Base-by-base conservation (phyloP, 2,329 filamentous ascomycete genomes). In the Talaromyces sp. region DNA sequence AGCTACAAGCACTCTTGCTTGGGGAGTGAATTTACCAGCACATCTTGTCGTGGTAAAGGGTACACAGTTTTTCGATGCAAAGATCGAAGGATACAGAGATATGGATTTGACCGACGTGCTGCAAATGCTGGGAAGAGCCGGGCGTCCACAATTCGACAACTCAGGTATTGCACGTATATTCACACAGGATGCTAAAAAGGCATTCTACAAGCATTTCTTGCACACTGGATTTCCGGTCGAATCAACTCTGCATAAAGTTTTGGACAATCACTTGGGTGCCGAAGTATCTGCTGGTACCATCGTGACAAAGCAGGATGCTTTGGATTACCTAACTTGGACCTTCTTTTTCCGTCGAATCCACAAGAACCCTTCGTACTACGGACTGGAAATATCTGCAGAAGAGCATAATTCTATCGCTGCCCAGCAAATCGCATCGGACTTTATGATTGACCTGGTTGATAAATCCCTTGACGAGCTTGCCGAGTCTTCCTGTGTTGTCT, bases 121-220 rank as follows among this genome's bases (percentile, higher is more conserved):
- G 63, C 95, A 99, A 77, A 99, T 99, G 95, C 82, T 99, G 29
- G 95, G 95, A 67, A 89, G 95, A 76, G 95, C 95, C 13, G 95
- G 95, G 17, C 89, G 95, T 64, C 95, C 95, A 3, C 95, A 99
- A 71, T 99, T 99, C 73, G 95, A 99, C 75, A 90, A 88, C 58
- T 96, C 93, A 0, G 95, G 96, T 66, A 96, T 99, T 60, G 96
- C 95, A 10, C 88, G 93, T 31, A 99, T 99, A 71, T 96, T 99
- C 71, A 99, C 95, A 0, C 93, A 99, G 70, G 93, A 98, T 69
- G 82, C 93, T 2, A 99, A 98, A 81, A 99, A 99, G 77, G 91
- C 96, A 62, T 99, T 99, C 75, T 99, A 99, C 79, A 99, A 99
- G 80, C 95, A 99, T 77, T 99, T 99, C 78, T 78, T 99, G 58